Conservation (phyloP, 148 eudicot genomes). For the Oxyria digyna region DNA sequence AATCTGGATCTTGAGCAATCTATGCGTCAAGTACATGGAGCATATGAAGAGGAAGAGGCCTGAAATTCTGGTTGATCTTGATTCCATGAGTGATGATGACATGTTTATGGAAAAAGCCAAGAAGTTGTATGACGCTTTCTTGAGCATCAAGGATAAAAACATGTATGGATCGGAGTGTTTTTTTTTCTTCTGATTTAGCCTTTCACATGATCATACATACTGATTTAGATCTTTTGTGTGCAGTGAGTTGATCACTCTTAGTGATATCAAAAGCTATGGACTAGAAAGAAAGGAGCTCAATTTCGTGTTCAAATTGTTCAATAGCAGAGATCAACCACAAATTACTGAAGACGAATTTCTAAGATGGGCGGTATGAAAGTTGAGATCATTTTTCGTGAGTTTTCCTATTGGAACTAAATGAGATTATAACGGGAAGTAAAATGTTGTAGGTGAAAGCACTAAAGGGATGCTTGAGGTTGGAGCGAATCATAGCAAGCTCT, state of each 20-base stretch:
- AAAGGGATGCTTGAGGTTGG: background rate
- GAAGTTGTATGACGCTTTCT: background rate
- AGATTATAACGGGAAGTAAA: too few species aligned
- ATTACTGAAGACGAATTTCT: background rate
- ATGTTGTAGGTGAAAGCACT: constrained; percentile 4
- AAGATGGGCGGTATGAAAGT: constrained; percentile 8
- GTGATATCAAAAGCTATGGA: background rate
- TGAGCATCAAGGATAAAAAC: background rate
- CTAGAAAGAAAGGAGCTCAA: background rate
- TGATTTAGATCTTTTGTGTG: background rate
- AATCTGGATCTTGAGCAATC: background rate
- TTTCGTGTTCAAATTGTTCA: background rate
- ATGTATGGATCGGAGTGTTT: background rate
- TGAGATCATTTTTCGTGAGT: too few species aligned
- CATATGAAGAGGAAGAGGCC: background rate
- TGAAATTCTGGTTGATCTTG: background rate
- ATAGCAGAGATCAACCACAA: background rate
- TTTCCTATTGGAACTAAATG: too few species aligned
- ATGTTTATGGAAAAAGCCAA: background rate
- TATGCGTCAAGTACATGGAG: background rate
- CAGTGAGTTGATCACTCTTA: background rate
- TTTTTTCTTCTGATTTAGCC: background rate
- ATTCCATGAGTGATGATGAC: background rate
- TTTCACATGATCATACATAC: background rate
- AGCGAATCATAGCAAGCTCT: background rate